Evolutionary conservation across 2,329 filamentous ascomycete genomes (phyloP).

Genomic region (Myotisia sp.): DNA sequence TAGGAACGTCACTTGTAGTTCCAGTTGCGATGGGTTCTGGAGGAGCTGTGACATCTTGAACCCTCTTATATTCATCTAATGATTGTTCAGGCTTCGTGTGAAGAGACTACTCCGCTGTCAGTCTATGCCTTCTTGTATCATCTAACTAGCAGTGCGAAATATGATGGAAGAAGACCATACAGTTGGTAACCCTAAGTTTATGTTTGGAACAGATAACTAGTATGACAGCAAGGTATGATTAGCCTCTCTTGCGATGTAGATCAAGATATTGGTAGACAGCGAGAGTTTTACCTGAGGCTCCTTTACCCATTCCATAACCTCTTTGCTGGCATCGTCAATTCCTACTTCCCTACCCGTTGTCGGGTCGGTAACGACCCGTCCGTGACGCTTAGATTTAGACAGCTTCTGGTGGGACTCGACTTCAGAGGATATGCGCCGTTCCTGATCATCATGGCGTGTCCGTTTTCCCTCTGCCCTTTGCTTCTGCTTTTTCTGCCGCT

Average conservation of each 20-base stretch:
- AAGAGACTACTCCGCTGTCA: conserved; percentile 39
- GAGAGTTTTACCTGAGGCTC: conserved; percentile 47
- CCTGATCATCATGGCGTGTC: too few species aligned
- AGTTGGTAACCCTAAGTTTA: conserved; percentile 64
- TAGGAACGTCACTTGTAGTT: conserved; percentile 82
- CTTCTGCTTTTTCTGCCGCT: conserved; percentile 28
- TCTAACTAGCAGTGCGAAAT: not conserved
- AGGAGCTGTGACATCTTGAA: conserved; percentile 79
- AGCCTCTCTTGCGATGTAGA: not conserved
- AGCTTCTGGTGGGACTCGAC: conserved; percentile 35
- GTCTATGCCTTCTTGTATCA: too few species aligned
- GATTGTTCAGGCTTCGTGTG: conserved; percentile 58
- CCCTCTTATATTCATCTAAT: conserved; percentile 64
- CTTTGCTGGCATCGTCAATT: conserved; percentile 65
- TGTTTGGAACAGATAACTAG: conserved; percentile 76
- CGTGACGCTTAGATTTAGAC: conserved; percentile 29
- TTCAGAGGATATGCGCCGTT: conserved; percentile 21
- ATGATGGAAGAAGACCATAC: conserved; percentile 19
- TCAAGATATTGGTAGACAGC: too few species aligned
- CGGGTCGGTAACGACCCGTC: conserved; percentile 64
- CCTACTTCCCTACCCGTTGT: conserved; percentile 74
- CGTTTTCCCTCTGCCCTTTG: too few species aligned
- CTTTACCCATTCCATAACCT: conserved; percentile 54
- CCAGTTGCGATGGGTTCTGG: conserved; percentile 73
- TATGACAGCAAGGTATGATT: not conserved